Conservation (phyloP, 768 basidiomycete genomes). For the Boletus rubropictus region DNA sequence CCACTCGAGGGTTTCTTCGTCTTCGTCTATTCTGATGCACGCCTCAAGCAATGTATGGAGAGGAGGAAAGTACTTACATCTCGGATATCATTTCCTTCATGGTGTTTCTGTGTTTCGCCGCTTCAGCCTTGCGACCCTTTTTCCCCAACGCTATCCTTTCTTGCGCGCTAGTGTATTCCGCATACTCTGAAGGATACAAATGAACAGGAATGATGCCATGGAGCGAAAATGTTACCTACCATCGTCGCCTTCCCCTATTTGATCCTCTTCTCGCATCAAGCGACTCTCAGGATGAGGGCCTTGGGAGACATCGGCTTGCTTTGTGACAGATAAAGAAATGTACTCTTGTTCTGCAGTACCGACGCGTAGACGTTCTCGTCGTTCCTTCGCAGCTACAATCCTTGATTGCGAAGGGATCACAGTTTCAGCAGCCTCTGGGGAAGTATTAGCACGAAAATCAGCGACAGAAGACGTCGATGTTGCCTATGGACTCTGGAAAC, state of each 20-base stretch:
- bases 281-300: constrained; percentile 86
- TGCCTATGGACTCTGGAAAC: constrained; percentile 29
- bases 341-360: constrained; percentile 57
- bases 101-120: constrained; percentile 54
- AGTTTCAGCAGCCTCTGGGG: constrained; percentile 36
- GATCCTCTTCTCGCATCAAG: constrained; percentile 79
- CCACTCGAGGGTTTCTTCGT: constrained; percentile 84
- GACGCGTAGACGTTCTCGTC: constrained; percentile 61
- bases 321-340: constrained; percentile 69
- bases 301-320: constrained; percentile 44
- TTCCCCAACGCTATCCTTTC: constrained; percentile 83
- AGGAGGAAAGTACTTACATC: constrained; percentile 45
- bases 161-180: constrained; percentile 83
- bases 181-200: constrained; percentile 50
- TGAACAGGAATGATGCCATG: constrained; percentile 4
- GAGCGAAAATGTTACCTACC: constrained; percentile 42
- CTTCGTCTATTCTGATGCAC: constrained; percentile 59
- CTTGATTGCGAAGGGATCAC: constrained; percentile 66
- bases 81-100: constrained; percentile 82
- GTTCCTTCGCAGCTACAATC: constrained; percentile 69
- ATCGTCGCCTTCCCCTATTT: constrained; percentile 82
- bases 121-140: constrained; percentile 70
- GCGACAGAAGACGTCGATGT: background rate
- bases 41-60: background rate
- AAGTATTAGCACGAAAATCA: constrained; percentile 1